Percentiles rank a stretch among this genome's conserved stretches.
phyloP scores from a whole-genome alignment of 1,284 basidiomycete species.

The Serendipita sp. region DNA sequence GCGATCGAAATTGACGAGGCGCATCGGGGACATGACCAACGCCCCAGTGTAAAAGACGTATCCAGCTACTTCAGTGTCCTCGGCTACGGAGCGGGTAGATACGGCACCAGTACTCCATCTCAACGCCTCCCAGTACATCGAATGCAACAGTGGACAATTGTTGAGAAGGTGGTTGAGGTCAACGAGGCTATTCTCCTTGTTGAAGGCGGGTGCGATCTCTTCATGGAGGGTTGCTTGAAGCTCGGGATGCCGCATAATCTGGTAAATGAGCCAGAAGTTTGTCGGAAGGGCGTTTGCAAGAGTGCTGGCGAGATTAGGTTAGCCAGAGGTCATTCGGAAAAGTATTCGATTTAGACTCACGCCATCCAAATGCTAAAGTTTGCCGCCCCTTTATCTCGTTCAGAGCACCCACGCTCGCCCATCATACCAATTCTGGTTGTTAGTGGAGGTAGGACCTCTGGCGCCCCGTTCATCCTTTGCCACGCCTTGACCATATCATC shows the following conservation, averaged over 20 bases:
- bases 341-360: not conserved
- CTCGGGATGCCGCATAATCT: not conserved
- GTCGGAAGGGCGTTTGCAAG: not conserved
- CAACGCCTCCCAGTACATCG: not conserved
- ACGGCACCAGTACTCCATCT: not conserved
- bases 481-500: not conserved
- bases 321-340: not conserved
- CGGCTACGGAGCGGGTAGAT: not conserved
- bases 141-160: not conserved
- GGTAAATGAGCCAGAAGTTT: not conserved
- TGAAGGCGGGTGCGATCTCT: not conserved
- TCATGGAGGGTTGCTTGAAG: not conserved
- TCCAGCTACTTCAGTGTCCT: not conserved
- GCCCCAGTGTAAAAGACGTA: not conserved
- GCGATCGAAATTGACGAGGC: not conserved
- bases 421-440: not conserved
- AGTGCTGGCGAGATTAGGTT: not conserved
- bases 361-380: not conserved
- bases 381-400: not conserved
- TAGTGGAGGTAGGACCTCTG: not conserved
- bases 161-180: slow-evolving; percentile 1
- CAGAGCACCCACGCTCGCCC: not conserved
- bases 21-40: not conserved
- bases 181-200: not conserved
- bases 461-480: not conserved